Evolutionary conservation across 129 eudicot species (phyloP), one percentile per base, ranked within the genome.

Genomic region (Helianthus tuberosus): DNA sequence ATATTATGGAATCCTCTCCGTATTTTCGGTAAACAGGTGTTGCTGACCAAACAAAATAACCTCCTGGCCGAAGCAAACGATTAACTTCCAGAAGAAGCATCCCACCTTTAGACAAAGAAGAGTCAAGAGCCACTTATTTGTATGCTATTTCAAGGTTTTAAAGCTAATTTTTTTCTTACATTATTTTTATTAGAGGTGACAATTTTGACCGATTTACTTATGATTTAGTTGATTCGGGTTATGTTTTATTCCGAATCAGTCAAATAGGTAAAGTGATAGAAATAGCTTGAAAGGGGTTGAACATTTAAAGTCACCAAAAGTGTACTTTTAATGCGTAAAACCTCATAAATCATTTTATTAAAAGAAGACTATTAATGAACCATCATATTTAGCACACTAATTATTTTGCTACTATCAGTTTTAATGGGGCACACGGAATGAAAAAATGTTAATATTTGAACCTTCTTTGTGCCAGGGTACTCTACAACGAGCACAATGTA

Each of bases 381-480:
- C 39, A 0, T 72, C 68, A 25, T 44, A 46, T 72, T 27, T 47
- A 25, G 62, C 48, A 72, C 68, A 10, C 14, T 12, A 41, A 14
- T 14, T 62, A 35, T 62, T 72, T n/a, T 44, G 36, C 50, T 50
- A 35, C 63, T 61, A 16, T 8, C 52, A 50, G 27, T 68, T 60
- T 20, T 57, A 35, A 59, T 11, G 25, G 44, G 38, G 3, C 50
- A 10, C 49, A 25, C 13, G 35, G 13, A 23, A 17, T 39, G 25
- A 39, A 66, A 27, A 49, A 72, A 63, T 38, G 69, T 8, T 71
- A 9, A 17, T 58, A 38, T 47, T 35, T 58, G 55, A 71, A 92
- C 98, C 96, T 77, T 92, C 91, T 66, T 39, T 85, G 71, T 89
- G 96, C 96, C 96, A 92, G 39, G 94, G 98, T 64, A 92, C 94